phyloP scores from a whole-genome alignment of 2,329 filamentous ascomycete genomes.

The Cordyceps pruinosa region DNA sequence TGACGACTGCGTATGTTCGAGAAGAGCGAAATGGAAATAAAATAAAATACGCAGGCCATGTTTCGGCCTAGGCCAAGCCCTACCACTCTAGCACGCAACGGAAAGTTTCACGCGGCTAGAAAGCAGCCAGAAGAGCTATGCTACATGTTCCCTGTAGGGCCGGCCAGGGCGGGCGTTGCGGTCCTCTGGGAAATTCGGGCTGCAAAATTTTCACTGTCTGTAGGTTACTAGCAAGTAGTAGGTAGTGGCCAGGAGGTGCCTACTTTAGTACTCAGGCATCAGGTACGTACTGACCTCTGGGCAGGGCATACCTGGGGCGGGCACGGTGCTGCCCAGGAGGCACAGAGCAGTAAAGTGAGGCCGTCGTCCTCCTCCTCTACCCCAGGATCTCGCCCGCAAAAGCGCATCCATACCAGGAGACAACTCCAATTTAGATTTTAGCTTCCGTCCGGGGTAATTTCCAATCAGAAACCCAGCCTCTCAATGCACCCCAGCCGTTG shows the following conservation, averaged over 20 bases:
- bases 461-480: not conserved
- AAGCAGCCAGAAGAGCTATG: not conserved
- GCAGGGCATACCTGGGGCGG: no score
- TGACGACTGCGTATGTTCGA: not conserved
- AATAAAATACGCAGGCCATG: not conserved
- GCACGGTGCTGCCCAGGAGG: no score
- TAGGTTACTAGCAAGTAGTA: no score
- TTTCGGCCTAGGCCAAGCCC: not conserved
- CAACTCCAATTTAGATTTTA: constrained; percentile 9
- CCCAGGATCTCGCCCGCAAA: constrained; percentile 12
- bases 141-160: not conserved
- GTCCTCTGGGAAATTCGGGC: not conserved
- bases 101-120: not conserved
- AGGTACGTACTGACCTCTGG: no score
- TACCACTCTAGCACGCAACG: not conserved
- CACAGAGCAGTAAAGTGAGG: not conserved
- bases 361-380: constrained; percentile 3
- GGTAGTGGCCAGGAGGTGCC: no score
- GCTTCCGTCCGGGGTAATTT: constrained; percentile 12
- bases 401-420: not conserved
- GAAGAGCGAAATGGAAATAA: not conserved
- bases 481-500: not conserved
- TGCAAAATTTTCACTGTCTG: not conserved
- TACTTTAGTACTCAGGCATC: no score
- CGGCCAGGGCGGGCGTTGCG: no score